Evolutionary conservation across 1,284 basidiomycete genomes (phyloP).

Genomic region (Malassezia pachydermatis): DNA sequence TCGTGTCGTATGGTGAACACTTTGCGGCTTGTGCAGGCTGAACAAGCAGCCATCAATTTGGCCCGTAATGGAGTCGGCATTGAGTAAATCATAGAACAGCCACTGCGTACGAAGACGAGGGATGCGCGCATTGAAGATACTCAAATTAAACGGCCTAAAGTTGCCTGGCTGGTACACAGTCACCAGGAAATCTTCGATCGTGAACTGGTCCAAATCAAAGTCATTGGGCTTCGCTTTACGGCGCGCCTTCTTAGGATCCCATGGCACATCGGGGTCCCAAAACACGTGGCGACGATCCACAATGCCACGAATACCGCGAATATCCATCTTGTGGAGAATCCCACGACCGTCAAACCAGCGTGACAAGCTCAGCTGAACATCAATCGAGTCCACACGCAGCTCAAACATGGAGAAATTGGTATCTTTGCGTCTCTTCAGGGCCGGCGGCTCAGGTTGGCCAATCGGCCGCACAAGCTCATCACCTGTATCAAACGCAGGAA

Average conservation of each 20-base stretch:
- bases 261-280: conserved; percentile 71
- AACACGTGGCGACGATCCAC: conserved; percentile 79
- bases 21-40: conserved; percentile 91
- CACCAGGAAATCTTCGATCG: conserved; percentile 82
- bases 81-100: conserved; percentile 74
- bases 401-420: conserved; percentile 48
- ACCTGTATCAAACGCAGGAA: conserved; percentile 27
- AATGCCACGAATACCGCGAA: conserved; percentile 87
- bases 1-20: conserved; percentile 70
- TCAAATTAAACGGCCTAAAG: conserved; percentile 79
- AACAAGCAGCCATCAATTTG: conserved; percentile 97
- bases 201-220: conserved; percentile 80
- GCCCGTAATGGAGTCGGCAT: conserved; percentile 86
- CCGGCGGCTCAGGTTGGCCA: conserved; percentile 21
- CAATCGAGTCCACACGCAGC: conserved; percentile 64
- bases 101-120: conserved; percentile 78
- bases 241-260: conserved; percentile 69
- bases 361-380: conserved; percentile 84
- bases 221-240: conserved; percentile 67
- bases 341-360: conserved; percentile 95
- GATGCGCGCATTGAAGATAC: conserved; percentile 88
- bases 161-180: conserved; percentile 87
- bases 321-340: conserved; percentile 73
- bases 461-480: conserved; percentile 40
- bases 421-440: conserved; percentile 22